phyloP scores from a whole-genome alignment of 768 basidiomycete species.

The Omphalotus guepiniiformis region DNA sequence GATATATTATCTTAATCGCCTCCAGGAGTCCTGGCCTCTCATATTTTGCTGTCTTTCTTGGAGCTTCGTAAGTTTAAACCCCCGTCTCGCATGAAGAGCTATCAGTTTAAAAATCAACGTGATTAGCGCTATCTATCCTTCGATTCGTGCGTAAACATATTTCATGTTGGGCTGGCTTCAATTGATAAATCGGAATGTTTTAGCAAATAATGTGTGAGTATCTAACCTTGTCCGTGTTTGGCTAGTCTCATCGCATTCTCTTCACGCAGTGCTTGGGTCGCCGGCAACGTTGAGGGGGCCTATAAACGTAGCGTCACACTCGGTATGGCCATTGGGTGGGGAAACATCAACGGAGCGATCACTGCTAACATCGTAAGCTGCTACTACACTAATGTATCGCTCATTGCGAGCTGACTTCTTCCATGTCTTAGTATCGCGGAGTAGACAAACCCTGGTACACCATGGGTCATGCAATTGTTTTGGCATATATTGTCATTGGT shows the following conservation, averaged over 20 bases:
- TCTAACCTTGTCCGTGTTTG: background rate
- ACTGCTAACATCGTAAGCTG: slow-evolving; percentile 1
- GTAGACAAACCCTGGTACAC: slow-evolving; percentile 63
- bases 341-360: slow-evolving; percentile 62
- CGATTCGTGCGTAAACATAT: slow-evolving; percentile 36
- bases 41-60: slow-evolving; percentile 71
- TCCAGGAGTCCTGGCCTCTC: slow-evolving; percentile 60
- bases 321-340: slow-evolving; percentile 67
- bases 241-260: slow-evolving; percentile 12
- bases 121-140: slow-evolving; percentile 45
- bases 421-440: slow-evolving; percentile 54
- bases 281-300: slow-evolving; percentile 67
- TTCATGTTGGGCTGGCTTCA: background rate
- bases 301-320: slow-evolving; percentile 71
- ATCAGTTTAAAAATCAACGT: too few species aligned
- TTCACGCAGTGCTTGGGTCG: slow-evolving; percentile 59
- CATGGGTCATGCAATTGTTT: slow-evolving; percentile 63
- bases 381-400: background rate
- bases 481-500: slow-evolving; percentile 67
- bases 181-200: background rate
- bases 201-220: slow-evolving; percentile 50
- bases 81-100: too few species aligned
- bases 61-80: slow-evolving; percentile 51
- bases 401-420: background rate
- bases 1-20: slow-evolving; percentile 63